Base-by-base conservation (phyloP, 129 eudicot species). In the Pittosporum tobira region DNA sequence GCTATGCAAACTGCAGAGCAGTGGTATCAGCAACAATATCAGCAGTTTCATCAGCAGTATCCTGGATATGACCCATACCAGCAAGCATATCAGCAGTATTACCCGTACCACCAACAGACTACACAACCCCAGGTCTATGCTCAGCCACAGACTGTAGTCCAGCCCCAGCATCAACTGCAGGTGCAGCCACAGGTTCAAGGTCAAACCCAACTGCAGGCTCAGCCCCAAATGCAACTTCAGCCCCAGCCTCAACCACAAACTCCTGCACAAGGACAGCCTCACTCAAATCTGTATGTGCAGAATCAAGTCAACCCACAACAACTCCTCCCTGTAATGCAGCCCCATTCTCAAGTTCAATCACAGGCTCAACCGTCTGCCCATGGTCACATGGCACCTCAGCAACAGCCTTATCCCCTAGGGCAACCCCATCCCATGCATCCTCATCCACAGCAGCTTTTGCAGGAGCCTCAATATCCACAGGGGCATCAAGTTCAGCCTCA, bases 31-130 rank as follows among this genome's bases (percentile, higher is more conserved):
- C 82, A 78, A 26, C 79, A 83, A 14, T 83, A 77, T 64, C 96
- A 90, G 72, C 94, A 86, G 46, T 81, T 76, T 56, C 81, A 88
- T 60, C 96, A 84, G 65, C 94, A 84, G 67, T 88, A 91, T 70
- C 71, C 81, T 31, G 84, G 81, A 15, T 91, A 83, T 70, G 89
- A 91, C 53, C 85, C 94, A 45, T 87, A 81, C 57, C 96, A 88
- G 66, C 96, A 88, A 63, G 30, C 73, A 44, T 81, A 77, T 71
- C 98, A 83, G 56, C 93, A 83, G 50, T 91, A 91, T 60, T 85
- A 79, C 64, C 82, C 82, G 7, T 68, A 78, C 72, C 96, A 78
- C 51, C 88, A 78, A 23, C 85, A 68, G 64, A 70, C 81, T 4
- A 53, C 70, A 34, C 69, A 4, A 46, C 34, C 68, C 9, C 44